These are phyloP conservation scores for Tetrahymena borealis DNA, from an alignment of 73 alveolate genomes.

Conservation along the genomic window DNA sequence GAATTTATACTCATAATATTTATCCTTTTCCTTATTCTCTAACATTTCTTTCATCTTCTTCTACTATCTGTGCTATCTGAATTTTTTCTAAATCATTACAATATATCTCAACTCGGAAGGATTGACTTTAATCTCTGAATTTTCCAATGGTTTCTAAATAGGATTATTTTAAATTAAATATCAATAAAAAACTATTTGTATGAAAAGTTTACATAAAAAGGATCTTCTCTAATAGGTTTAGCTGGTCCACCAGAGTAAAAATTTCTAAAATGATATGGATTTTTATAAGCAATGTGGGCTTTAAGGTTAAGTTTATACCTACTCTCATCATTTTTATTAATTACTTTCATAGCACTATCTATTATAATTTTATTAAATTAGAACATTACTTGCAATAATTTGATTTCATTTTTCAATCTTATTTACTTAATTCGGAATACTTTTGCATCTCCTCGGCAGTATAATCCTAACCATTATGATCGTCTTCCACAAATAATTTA, in stretches of 20 bases:
- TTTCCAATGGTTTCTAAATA: background rate
- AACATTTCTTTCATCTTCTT: background rate
- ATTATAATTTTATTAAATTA: background rate
- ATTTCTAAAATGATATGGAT: constrained; percentile 9
- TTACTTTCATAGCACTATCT: background rate
- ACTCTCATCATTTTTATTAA: constrained; percentile 20
- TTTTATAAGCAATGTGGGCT: constrained; percentile 27
- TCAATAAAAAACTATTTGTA: background rate
- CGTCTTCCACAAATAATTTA: constrained; percentile 10
- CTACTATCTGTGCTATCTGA: background rate
- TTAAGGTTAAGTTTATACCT: constrained; percentile 22
- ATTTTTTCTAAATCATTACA: background rate
- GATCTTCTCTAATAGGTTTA: background rate
- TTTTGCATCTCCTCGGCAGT: background rate
- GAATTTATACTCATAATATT: background rate
- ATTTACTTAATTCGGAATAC: background rate
- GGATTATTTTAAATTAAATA: background rate
- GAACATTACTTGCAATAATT: no score
- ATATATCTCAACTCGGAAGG: background rate
- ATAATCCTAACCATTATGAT: constrained; percentile 4
- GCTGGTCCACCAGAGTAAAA: constrained; percentile 46
- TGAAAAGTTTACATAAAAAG: background rate
- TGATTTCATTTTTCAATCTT: background rate
- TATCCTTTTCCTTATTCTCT: background rate
- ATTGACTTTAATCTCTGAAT: background rate